A percentile compares a stretch with the other conserved stretches of the same genome.
These are phyloP conservation scores for Baudoinia panamericana DNA, from an alignment of 495 filamentous ascomycete species.

Conservation along the genomic window DNA sequence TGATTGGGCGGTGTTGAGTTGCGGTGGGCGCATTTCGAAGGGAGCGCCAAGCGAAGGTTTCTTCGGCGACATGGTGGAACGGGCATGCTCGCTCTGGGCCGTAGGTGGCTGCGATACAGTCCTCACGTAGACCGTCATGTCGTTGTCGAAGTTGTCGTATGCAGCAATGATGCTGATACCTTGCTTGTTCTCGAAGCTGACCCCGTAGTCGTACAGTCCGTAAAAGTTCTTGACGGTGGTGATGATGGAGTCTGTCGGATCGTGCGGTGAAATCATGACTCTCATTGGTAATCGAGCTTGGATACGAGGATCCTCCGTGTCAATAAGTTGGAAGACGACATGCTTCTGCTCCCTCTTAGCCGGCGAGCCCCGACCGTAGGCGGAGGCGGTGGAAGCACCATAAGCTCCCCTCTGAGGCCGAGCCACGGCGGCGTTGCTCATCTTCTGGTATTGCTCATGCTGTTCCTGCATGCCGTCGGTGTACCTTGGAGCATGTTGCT, in stretches of 20 bases:
- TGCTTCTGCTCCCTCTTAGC: constrained; percentile 43
- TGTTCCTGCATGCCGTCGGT: constrained; percentile 7
- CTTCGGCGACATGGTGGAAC: constrained; percentile 25
- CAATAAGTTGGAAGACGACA: constrained; percentile 74
- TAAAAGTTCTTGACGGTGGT: constrained; percentile 97
- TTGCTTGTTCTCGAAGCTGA: constrained; percentile 81
- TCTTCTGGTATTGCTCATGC: constrained; percentile 1
- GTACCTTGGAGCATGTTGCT: too few relatives aligned
- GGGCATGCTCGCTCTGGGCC: constrained; percentile 11
- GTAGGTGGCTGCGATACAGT: constrained; percentile 47
- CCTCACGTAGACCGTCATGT: constrained; percentile 81
- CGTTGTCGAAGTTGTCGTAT: constrained; percentile 83
- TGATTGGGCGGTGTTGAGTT: constrained; percentile 41
- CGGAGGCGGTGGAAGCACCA: constrained; percentile 4
- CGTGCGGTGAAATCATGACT: constrained; percentile 82
- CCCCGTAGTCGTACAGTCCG: constrained; percentile 70
- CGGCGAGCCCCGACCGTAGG: constrained; percentile 26
- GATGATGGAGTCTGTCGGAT: constrained; percentile 90
- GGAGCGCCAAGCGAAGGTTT: constrained; percentile 27
- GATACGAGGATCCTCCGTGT: constrained; percentile 56
- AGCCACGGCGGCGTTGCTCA: neutral
- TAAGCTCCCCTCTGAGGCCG: constrained; percentile 3
- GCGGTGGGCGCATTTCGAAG: constrained; percentile 34
- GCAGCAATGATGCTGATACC: constrained; percentile 82
- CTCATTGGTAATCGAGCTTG: constrained; percentile 75